Percentiles rank a stretch among this genome's conserved stretches.
Evolutionary conservation across 2,329 filamentous ascomycete species (phyloP).

Genomic region (Aspergillus sclerotialis): DNA sequence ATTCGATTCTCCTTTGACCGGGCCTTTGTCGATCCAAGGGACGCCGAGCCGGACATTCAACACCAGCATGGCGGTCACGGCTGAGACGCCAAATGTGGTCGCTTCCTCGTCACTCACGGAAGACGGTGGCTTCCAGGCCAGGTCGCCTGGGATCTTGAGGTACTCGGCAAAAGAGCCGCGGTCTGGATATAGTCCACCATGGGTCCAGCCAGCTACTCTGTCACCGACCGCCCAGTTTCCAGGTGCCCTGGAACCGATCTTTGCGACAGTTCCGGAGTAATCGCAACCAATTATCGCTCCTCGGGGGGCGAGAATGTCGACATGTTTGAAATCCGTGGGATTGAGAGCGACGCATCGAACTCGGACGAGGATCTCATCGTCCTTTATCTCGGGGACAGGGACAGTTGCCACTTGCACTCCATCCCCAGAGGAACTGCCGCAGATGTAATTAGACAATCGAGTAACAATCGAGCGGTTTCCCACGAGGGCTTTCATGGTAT

Average conservation of each 20-base stretch:
- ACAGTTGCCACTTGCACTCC: conserved; percentile 8
- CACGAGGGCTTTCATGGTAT: conserved; percentile 6
- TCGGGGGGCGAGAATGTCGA: conserved; percentile 9
- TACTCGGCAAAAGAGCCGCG: conserved; percentile 20
- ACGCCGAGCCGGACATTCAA: conserved; percentile 6
- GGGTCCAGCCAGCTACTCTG: conserved; percentile 7
- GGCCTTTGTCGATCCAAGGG: conserved; percentile 19
- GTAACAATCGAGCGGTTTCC: conserved; percentile 4
- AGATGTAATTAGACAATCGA: conserved; percentile 4
- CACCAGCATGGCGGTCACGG: conserved; percentile 6
- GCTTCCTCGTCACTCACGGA: conserved; percentile 21
- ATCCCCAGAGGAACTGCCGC: conserved; percentile 3
- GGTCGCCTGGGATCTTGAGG: conserved; percentile 21
- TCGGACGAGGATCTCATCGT: conserved; percentile 11
- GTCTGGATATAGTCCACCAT: conserved; percentile 7
- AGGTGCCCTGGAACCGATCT: conserved; percentile 9
- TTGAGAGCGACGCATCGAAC: conserved; percentile 12
- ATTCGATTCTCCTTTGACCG: neutral
- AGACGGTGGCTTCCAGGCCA: conserved; percentile 23
- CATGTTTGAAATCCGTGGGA: conserved; percentile 15
- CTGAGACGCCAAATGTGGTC: conserved; percentile 12
- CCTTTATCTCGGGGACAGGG: conserved; percentile 7
- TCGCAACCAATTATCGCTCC: conserved; percentile 13
- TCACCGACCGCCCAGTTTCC: conserved; percentile 12
- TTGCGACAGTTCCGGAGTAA: conserved; percentile 10